Evolutionary conservation across 2,329 filamentous ascomycete species (phyloP).

Genomic region (Verticillium dahliae): DNA sequence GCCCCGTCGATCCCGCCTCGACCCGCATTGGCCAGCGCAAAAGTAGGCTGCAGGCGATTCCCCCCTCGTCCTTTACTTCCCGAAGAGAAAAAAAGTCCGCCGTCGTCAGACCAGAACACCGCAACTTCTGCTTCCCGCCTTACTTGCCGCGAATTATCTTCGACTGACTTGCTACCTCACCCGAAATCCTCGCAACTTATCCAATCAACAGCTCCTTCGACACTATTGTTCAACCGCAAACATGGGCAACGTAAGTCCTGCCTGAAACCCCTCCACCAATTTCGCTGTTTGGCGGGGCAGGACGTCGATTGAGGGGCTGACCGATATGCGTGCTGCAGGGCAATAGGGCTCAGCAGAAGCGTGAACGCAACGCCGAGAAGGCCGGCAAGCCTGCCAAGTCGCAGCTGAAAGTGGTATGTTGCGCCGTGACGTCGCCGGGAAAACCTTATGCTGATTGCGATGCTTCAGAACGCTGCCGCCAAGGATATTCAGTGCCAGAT

Average conservation of each 20-base stretch:
- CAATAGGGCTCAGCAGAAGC: conserved; percentile 64
- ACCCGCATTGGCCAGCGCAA: neutral
- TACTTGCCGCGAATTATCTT: neutral
- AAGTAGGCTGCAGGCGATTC: neutral
- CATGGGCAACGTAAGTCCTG: conserved; percentile 6
- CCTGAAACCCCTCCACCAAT: neutral
- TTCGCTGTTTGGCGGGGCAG: neutral
- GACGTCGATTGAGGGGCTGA: neutral
- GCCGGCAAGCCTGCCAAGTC: conserved; percentile 52
- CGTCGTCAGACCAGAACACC: neutral
- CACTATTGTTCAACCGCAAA: neutral
- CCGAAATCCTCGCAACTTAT: neutral
- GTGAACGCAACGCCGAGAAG: conserved; percentile 64
- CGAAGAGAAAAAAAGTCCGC: neutral
- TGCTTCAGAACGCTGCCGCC: conserved; percentile 59
- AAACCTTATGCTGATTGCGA: neutral
- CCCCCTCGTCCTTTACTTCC: neutral
- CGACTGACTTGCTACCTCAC: neutral
- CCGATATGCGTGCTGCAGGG: conserved; percentile 31
- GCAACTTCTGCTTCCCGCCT: neutral
- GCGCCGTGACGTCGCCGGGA: neutral
- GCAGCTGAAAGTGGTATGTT: conserved; percentile 60
- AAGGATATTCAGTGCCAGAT: conserved; percentile 70
- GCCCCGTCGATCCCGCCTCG: neutral
- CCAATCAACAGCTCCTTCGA: neutral